These are phyloP conservation scores for Suhomyces yuchorum DNA, from an alignment of 1,139 yeast genomes.

Conservation along the genomic window DNA sequence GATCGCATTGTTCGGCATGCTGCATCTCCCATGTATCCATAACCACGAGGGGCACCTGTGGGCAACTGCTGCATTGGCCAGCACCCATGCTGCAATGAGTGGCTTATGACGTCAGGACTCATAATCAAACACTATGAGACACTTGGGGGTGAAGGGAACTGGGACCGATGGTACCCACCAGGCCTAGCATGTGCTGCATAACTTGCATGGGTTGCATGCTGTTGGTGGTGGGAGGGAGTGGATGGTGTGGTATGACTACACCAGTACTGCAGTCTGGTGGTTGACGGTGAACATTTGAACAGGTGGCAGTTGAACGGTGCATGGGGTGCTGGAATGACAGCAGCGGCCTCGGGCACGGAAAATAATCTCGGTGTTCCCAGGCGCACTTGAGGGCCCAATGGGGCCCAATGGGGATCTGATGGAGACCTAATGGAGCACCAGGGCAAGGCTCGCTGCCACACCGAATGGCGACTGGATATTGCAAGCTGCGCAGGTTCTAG, in stretches of 20 bases:
- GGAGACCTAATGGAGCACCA: too few species aligned
- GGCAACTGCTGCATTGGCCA: not conserved
- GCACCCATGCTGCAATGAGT: not conserved
- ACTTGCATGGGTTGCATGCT: not conserved
- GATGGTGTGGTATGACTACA: too few species aligned
- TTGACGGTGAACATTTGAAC: too few species aligned
- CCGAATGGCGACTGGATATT: not conserved
- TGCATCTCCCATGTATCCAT: slow-evolving; percentile 3
- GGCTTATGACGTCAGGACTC: slow-evolving; percentile 1
- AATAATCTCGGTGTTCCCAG: too few species aligned
- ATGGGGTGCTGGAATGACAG: too few species aligned
- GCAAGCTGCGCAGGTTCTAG: not conserved
- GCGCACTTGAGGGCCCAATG: too few species aligned
- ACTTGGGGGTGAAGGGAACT: not conserved
- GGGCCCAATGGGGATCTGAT: too few species aligned
- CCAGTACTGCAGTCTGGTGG: too few species aligned
- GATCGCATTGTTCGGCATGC: slow-evolving; percentile 1
- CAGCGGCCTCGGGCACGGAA: too few species aligned
- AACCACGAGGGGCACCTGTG: slow-evolving; percentile 2
- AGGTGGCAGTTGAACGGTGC: too few species aligned
- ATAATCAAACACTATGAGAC: not conserved
- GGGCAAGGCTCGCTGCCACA: not conserved
- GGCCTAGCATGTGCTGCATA: too few species aligned
- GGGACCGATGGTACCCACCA: too few species aligned
- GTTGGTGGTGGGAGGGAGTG: not conserved